Base-by-base conservation (phyloP, 805 yeast genomes). In the Suhomyces emberorum region DNA sequence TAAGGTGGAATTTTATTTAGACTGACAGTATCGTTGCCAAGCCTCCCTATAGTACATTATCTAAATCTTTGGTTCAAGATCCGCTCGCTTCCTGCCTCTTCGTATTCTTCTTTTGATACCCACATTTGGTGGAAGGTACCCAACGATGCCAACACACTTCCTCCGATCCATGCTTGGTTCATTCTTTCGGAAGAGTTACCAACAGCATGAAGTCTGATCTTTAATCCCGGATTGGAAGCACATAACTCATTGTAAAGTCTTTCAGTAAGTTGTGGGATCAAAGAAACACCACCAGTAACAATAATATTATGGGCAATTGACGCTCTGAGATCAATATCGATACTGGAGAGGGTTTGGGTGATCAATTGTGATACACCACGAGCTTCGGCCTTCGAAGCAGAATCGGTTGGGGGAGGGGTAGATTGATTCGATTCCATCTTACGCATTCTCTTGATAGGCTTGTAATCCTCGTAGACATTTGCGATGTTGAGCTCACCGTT, bases 81-180 rank as follows among this genome's bases (percentile, higher is more conserved):
- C 56, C 88, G 77, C 38, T 86, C 93, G 9, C 80, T 79, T 4
- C 97, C 97, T 17, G 80, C 87, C 59, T 89, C 96, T 43, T 86
- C 88, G 50, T 82, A 85, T 59, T 89, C 97, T 46, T 76, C 77
- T 52, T 79, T 81, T 28, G 89, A 83, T 2, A 89, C 95, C 96
- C 96, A 89, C 63, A 85, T 66, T 60, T 89, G 97, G 59, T 89
- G 97, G 71, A 89, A 89, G 2, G 96, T 86, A 22, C 97, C 97
- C 49, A 89, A 70, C 35, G 93, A 81, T 4, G 95, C 79, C 38
- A 89, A 65, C 25, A 89, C 88, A 46, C 91, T 81, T 6, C 96
- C 96, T 30, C 97, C 97, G 33, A 89, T 75, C 96, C 96, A 89
- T 6, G 91, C 71, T 42, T 88, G 84, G 54, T 76, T 83, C 46